Evolutionary conservation across 371 early-diverging fungal species (phyloP), one percentile per base, ranked within the genome.

Genomic region (Parasitella parasitica): DNA sequence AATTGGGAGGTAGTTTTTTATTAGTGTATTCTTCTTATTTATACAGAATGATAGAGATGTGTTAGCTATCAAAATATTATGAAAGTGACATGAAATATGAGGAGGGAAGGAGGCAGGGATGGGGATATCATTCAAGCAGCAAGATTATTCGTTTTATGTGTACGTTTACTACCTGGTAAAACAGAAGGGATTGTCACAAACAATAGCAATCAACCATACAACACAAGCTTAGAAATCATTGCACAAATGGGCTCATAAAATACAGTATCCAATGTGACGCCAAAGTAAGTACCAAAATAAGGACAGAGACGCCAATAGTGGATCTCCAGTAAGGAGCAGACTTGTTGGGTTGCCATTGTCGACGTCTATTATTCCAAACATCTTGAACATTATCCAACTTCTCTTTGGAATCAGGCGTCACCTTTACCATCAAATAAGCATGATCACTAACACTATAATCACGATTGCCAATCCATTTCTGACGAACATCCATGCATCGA

Each of bases 381-480:
- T 58, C 18, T 9, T 59, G 58, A 6, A 38, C 39, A 48, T 62
- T 55, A 2, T 49, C 50, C 13, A 59, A 36, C 26, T 66, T 66
- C 15, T 71, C 64, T 11, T 24, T 39, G 16, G 54, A 15, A 48
- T 69, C 71, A 18, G 77, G 77, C 6, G 75, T 78, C 2, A 88
- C 78, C 37, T 88, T 81, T 0, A 92, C 73, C 67, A 87, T 77
- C 24, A 93, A 64, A 70, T 86, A 90, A 35, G 86, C 87, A 66
- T 93, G 93, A 63, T 93, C 93, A 26, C 90, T 87, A 8, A 81
- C 84, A 3, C 69, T 65, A 61, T 85, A 91, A 56, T 88, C 82
- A 36, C 79, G 68, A 67, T 93, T 92, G 3, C 85, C 88, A 61
- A 84, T 83, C 67, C 72, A 67, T 32, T 80, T 71, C 2, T 69